Base-by-base conservation (phyloP, 2,329 filamentous ascomycete species). In the Boeremia exigua region DNA sequence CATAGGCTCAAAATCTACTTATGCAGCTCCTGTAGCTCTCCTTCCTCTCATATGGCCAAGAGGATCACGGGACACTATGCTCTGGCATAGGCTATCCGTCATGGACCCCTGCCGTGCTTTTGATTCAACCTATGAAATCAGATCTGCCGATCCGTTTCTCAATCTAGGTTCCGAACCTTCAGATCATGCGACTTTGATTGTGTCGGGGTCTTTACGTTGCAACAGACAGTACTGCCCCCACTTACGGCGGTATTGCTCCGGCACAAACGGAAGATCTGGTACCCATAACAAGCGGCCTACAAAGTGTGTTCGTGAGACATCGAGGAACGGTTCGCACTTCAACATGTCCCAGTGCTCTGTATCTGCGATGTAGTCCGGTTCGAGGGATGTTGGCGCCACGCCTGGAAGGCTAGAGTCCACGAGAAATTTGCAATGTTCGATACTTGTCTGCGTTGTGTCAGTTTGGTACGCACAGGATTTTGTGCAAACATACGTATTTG, bases 141-240 rank as follows among this genome's bases (percentile, higher is more conserved):
- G 14, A 10, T 33, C 44, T 37, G 38, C 9, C n/a, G 28, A 45
- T 27, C 29, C 14, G 19, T 12, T 25, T 17, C 27, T 23, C 15
- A n/a, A 15, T 37, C 14, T 19, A 25, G 27, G 12, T 17, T 23
- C 33, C 37, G n/a, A 27, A 43, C 5, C 14, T 17, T 4, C 34
- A 29, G 4, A 19, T 42, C 42, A 50, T 17, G 17, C 47, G 27
- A 37, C 29, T 27, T 34, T 19, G 11, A 37, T 25, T 38, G 43
- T 45, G 25, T 27, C 37, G 11, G 42, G 32, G n/a, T 9, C 23
- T 43, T 52, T 63, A 62, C 86, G 84, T 68, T 84, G 84, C 61
- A 98, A 77, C 48, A 99, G 80, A 74, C 95, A 99, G 75, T 98
- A 96, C 48, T 86, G 82, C 15, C 92, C 95, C 92, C 93, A 98